Evolutionary conservation across 2,329 filamentous ascomycete species (phyloP).

Genomic region (Bipolaris bicolor): DNA sequence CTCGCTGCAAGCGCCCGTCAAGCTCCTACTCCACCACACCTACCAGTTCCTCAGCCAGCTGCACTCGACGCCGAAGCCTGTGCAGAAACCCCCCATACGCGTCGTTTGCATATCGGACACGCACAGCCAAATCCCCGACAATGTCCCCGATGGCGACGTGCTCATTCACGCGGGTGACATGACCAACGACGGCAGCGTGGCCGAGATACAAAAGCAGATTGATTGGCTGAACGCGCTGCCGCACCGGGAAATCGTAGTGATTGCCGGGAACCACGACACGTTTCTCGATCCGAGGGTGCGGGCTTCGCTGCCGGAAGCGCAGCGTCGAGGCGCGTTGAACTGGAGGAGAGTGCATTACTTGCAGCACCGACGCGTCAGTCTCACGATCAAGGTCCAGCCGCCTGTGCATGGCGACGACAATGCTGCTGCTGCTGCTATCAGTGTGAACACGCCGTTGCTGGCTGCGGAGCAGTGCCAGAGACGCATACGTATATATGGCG

Average conservation of each 20-base stretch:
- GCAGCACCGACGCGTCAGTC: conserved; percentile 68
- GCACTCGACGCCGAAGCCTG: conserved; percentile 67
- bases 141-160: conserved; percentile 79
- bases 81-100: conserved; percentile 65
- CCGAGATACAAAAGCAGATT: conserved; percentile 79
- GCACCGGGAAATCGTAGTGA: conserved; percentile 79
- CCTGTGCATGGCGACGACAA: conserved; percentile 8
- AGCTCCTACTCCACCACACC: conserved; percentile 65
- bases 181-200: conserved; percentile 71
- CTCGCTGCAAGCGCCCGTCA: conserved; percentile 70
- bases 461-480: conserved; percentile 46
- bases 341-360: conserved; percentile 77
- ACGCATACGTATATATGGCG: conserved; percentile 75
- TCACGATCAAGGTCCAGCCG: conserved; percentile 55
- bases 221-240: conserved; percentile 80
- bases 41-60: conserved; percentile 71
- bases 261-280: conserved; percentile 88
- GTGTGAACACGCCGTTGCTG: conserved; percentile 30
- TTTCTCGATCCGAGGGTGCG: conserved; percentile 76
- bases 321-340: conserved; percentile 64
- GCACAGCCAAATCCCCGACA: conserved; percentile 66
- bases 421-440: background rate
- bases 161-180: conserved; percentile 91
- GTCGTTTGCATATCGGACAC: conserved; percentile 93
- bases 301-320: conserved; percentile 54